Evolutionary conservation across 345 rosid genomes (phyloP).

Genomic region (Triadica sebifera): DNA sequence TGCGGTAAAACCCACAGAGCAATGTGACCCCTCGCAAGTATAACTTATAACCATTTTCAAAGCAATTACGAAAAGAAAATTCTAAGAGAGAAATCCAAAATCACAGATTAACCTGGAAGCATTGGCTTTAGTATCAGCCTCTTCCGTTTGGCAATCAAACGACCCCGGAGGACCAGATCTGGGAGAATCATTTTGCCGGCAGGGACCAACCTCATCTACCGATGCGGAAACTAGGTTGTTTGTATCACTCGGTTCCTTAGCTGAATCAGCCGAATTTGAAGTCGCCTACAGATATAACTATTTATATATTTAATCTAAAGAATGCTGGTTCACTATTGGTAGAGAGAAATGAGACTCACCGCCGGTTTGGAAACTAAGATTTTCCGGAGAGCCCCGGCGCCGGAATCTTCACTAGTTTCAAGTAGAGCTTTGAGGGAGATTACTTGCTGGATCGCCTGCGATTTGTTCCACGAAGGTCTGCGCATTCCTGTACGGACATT

Average conservation of each 20-base stretch:
- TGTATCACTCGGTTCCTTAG: conserved; percentile 39
- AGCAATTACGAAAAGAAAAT: neutral
- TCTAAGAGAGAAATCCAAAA: neutral
- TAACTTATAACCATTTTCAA: neutral
- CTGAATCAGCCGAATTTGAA: conserved; percentile 48
- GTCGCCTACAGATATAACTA: conserved; percentile 37
- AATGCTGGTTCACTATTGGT: neutral
- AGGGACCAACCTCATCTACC: conserved; percentile 43
- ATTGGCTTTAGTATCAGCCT: conserved; percentile 36
- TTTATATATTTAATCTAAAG: neutral
- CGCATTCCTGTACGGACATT: conserved; percentile 71
- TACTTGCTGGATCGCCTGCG: conserved; percentile 98
- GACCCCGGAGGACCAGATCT: conserved; percentile 43
- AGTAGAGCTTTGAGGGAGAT: conserved; percentile 78
- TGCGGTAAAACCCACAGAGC: neutral
- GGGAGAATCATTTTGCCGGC: conserved; percentile 43
- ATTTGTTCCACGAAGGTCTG: conserved; percentile 94
- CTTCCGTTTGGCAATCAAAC: conserved; percentile 33
- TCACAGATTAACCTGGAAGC: conserved; percentile 48
- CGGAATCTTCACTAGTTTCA: conserved; percentile 64
- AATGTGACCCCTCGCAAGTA: neutral
- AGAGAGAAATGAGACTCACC: conserved; percentile 28
- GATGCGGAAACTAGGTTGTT: conserved; percentile 24
- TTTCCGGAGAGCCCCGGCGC: conserved; percentile 60
- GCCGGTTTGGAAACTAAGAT: conserved; percentile 48